Evolutionary conservation across 306 rosid genomes (phyloP).

Genomic region (Glycine latifolia): DNA sequence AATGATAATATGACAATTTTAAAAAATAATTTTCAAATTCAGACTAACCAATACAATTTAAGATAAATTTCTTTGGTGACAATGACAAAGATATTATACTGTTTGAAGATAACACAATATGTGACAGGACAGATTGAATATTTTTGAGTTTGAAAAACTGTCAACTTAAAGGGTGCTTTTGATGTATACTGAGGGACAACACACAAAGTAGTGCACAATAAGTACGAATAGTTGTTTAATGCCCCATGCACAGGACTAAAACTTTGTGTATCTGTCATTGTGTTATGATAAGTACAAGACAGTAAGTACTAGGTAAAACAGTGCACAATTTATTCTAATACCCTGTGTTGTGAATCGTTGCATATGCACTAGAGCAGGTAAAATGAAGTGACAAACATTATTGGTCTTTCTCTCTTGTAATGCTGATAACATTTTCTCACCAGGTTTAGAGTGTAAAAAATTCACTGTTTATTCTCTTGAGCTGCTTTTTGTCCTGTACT

Average conservation of each 20-base stretch:
- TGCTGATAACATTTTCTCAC: not conserved
- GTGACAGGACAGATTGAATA: not conserved
- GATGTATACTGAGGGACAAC: not conserved
- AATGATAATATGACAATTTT: not conserved
- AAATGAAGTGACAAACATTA: not conserved
- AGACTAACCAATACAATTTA: not conserved
- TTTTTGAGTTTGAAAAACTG: not conserved
- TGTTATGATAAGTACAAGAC: not conserved
- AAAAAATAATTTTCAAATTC: constrained; percentile 18
- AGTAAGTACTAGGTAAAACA: not conserved
- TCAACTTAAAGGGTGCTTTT: not conserved
- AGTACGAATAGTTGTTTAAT: not conserved
- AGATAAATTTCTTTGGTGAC: not conserved
- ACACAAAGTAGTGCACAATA: not conserved
- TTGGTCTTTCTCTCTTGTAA: not conserved
- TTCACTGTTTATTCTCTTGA: not conserved
- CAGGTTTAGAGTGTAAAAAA: not conserved
- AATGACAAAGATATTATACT: not conserved
- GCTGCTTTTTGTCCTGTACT: not conserved
- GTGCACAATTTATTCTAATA: not conserved
- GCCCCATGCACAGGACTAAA: not conserved
- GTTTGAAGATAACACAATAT: constrained; percentile 3
- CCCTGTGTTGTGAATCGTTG: not conserved
- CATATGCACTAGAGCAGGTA: not conserved
- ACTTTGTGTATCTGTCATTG: not conserved